phyloP scores from a whole-genome alignment of 75 land plant genomes.

The Selaginella tamariscina region DNA sequence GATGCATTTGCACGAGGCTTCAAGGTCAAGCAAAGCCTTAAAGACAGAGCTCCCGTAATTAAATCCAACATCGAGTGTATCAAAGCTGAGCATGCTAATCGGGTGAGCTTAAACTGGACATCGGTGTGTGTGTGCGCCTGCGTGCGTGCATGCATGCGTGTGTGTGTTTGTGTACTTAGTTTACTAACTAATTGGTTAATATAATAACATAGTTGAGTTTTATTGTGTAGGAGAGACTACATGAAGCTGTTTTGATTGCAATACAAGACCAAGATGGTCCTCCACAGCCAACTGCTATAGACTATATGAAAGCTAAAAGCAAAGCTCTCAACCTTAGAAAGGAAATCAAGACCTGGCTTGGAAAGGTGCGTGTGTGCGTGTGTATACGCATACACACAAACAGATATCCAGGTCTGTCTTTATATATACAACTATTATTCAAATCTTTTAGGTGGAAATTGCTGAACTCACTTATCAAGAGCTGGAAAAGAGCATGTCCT shows the following conservation, averaged over 20 bases:
- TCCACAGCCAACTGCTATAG: conserved; percentile 14
- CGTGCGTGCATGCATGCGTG: background rate
- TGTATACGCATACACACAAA: no score
- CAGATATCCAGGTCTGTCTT: no score
- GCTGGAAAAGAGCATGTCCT: background rate
- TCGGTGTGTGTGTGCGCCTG: background rate
- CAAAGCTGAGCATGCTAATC: background rate
- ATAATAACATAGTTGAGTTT: no score
- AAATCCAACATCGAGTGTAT: background rate
- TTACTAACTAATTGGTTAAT: no score
- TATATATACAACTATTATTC: background rate
- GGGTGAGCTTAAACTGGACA: background rate
- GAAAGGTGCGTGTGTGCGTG: no score
- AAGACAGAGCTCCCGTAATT: background rate
- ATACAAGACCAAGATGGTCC: conserved; percentile 19
- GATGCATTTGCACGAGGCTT: background rate
- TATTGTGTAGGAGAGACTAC: conserved; percentile 8
- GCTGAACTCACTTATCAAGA: background rate
- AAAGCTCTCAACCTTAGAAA: conserved; percentile 8
- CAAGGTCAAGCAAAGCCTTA: conserved; percentile 2
- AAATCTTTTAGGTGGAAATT: background rate
- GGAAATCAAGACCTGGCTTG: conserved; percentile 10
- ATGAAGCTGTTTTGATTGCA: conserved; percentile 7
- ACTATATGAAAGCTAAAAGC: conserved; percentile 13
- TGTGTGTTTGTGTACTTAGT: no score